Evolutionary conservation across 2,329 filamentous ascomycete genomes (phyloP).

Genomic region (Aureobasidium mangrovei): DNA sequence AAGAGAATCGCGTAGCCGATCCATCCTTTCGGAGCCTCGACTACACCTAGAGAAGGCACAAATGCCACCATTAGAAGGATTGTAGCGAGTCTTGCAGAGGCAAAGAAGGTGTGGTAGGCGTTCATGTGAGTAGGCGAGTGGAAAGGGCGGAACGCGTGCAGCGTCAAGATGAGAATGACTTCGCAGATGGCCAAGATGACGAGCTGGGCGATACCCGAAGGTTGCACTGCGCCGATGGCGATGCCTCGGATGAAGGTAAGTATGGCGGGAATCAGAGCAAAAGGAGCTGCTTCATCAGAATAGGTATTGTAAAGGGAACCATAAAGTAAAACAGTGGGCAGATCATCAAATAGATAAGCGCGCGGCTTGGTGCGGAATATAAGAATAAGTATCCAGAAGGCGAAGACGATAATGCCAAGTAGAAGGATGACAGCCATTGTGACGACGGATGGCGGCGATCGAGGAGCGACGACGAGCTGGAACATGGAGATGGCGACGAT

Average conservation of each 20-base stretch:
- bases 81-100: conserved; percentile 64
- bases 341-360: conserved; percentile 83
- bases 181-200: conserved; percentile 90
- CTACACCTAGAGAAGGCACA: conserved; percentile 69
- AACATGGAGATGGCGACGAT: conserved; percentile 82
- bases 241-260: conserved; percentile 80
- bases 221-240: conserved; percentile 85
- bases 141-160: conserved; percentile 86
- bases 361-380: conserved; percentile 75
- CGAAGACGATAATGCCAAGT: conserved; percentile 61
- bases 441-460: conserved; percentile 62
- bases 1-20: conserved; percentile 86
- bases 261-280: conserved; percentile 77
- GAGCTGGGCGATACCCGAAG: conserved; percentile 85
- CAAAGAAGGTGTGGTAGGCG: conserved; percentile 81
- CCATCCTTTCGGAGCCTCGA: conserved; percentile 79
- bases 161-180: conserved; percentile 75
- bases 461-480: conserved; percentile 68
- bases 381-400: conserved; percentile 69
- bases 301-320: conserved; percentile 97
- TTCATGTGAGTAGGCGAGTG: conserved; percentile 94
- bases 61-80: conserved; percentile 54
- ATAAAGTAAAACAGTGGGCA: conserved; percentile 80
- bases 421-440: conserved; percentile 68
- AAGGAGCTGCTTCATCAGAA: conserved; percentile 83